These are phyloP conservation scores for Mortierella sp. DNA, from an alignment of 371 early-diverging fungal species.

Conservation along the genomic window DNA sequence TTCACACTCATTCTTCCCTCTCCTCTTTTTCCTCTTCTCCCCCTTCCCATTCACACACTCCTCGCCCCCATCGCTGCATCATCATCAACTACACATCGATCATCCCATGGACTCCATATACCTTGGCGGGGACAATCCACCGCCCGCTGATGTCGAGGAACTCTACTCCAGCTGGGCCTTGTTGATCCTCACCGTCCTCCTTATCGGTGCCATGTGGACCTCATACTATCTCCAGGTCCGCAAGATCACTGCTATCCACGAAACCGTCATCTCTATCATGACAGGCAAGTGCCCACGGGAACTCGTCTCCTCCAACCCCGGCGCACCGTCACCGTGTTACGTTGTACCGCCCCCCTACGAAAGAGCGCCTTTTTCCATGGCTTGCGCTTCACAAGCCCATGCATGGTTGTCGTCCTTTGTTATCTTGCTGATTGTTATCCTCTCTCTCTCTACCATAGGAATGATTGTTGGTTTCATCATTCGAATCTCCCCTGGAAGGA, in stretches of 20 bases:
- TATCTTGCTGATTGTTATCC: too few relatives aligned
- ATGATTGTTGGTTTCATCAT: conserved; percentile 90
- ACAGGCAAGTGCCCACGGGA: conserved; percentile 64
- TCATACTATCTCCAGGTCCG: conserved; percentile 87
- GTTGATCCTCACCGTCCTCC: conserved; percentile 83
- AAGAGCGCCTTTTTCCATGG: too few relatives aligned
- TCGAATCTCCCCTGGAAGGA: conserved; percentile 74
- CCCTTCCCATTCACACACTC: not conserved
- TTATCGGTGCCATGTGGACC: conserved; percentile 85
- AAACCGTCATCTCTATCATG: conserved; percentile 92
- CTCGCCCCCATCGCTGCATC: not conserved
- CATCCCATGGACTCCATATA: conserved; percentile 4
- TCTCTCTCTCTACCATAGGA: conserved; percentile 56
- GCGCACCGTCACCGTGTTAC: too few relatives aligned
- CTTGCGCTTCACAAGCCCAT: too few relatives aligned
- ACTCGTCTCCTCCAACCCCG: too few relatives aligned
- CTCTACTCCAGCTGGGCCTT: conserved; percentile 86
- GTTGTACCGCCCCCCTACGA: too few relatives aligned
- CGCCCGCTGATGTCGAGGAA: conserved; percentile 72
- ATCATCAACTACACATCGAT: not conserved
- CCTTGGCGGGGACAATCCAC: conserved; percentile 21
- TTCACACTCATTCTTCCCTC: not conserved
- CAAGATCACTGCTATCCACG: conserved; percentile 89
- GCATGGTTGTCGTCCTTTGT: too few relatives aligned
- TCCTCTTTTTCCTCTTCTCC: not conserved